Evolutionary conservation across 2,329 filamentous ascomycete species (phyloP).

Genomic region (Diaporthe citriasiana): DNA sequence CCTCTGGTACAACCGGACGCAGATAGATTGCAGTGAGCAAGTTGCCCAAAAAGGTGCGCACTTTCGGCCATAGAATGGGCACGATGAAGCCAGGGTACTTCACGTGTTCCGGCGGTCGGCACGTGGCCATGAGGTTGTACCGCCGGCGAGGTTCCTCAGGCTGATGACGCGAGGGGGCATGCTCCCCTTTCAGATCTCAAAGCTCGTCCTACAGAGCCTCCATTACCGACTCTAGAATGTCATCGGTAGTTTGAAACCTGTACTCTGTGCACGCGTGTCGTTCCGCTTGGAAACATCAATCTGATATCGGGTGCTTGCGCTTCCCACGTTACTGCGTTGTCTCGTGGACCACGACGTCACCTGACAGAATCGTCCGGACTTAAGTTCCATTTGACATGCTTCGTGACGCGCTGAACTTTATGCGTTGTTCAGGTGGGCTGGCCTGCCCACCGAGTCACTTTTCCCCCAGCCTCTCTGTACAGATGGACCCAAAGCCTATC

Average conservation of each 20-base stretch:
- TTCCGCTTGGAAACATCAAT: neutral
- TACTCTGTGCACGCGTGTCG: neutral
- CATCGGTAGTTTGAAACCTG: neutral
- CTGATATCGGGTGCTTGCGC: neutral
- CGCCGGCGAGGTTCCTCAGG: neutral
- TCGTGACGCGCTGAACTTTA: slow-evolving; percentile 16
- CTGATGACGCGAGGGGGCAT: neutral
- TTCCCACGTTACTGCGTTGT: neutral
- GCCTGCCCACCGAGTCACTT: neutral
- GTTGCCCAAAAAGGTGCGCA: no score
- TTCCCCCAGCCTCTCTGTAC: neutral
- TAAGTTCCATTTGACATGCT: neutral
- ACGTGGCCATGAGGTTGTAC: neutral
- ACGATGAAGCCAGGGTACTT: neutral
- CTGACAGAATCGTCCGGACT: slow-evolving; percentile 9
- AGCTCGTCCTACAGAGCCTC: neutral
- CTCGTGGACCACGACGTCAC: neutral
- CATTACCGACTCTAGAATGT: neutral
- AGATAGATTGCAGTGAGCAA: neutral
- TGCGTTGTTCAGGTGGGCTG: slow-evolving; percentile 26
- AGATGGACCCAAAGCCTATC: neutral
- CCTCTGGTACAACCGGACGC: neutral
- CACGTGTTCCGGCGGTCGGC: neutral
- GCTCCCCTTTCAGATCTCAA: neutral
- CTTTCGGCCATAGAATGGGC: neutral